These are phyloP conservation scores for Mucor circinelloides DNA, from an alignment of 371 early-diverging fungal species.

Conservation along the genomic window DNA sequence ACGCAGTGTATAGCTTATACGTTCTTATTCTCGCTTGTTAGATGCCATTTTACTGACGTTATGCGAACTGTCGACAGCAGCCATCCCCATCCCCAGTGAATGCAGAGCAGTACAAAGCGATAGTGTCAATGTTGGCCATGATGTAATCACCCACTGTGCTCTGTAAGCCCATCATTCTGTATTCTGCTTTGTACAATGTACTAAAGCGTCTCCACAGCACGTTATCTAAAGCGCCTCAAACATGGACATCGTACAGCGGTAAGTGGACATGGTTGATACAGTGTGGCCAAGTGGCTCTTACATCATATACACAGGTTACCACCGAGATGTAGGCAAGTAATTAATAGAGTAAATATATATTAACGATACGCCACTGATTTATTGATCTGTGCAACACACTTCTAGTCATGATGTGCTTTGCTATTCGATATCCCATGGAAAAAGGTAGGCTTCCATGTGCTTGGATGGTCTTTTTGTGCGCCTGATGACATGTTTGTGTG, in stretches of 20 bases:
- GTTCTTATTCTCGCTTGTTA: neutral
- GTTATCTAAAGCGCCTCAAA: constrained; percentile 19
- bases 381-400: neutral
- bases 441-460: constrained; percentile 14
- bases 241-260: constrained; percentile 34
- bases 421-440: constrained; percentile 26
- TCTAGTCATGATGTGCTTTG: constrained; percentile 28
- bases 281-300: too few species aligned
- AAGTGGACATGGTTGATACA: too few species aligned
- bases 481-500: neutral
- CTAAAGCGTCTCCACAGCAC: constrained; percentile 4
- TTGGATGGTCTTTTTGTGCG: neutral
- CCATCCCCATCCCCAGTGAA: constrained; percentile 2
- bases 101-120: neutral
- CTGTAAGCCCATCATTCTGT: constrained; percentile 5
- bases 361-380: neutral
- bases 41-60: constrained; percentile 25
- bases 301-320: constrained; percentile 16
- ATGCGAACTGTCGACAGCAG: constrained; percentile 19
- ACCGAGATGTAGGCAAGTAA: constrained; percentile 27
- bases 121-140: neutral
- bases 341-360: neutral
- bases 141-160: neutral
- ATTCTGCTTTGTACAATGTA: neutral
- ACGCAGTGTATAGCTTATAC: neutral